These are phyloP conservation scores for Colletotrichum cordylinicola DNA, from an alignment of 2,329 filamentous ascomycete genomes.

Conservation along the genomic window DNA sequence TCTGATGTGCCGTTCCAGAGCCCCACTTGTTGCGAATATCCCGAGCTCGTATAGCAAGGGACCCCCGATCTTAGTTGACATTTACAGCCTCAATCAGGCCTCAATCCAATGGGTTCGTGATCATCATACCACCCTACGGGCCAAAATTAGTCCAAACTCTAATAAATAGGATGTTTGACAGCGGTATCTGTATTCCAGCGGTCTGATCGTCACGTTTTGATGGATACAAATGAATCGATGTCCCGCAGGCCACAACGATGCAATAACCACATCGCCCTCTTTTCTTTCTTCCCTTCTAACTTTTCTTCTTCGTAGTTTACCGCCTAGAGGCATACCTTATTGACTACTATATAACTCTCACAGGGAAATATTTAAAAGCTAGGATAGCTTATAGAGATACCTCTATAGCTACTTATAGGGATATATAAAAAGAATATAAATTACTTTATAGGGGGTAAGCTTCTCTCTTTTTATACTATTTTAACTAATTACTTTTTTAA, in stretches of 20 bases:
- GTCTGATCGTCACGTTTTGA: background rate
- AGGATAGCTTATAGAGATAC: too few relatives aligned
- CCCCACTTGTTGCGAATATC: background rate
- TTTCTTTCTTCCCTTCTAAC: too few relatives aligned
- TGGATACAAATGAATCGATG: background rate
- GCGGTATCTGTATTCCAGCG: rapidly evolving
- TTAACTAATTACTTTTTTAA: too few relatives aligned
- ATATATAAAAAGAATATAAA: too few relatives aligned
- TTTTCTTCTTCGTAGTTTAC: too few relatives aligned
- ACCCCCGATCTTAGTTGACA: background rate
- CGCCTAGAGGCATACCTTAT: too few relatives aligned
- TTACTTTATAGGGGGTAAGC: too few relatives aligned
- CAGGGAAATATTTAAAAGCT: too few relatives aligned
- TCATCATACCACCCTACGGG: background rate
- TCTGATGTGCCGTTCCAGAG: background rate
- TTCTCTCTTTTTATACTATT: too few relatives aligned
- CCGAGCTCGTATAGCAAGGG: background rate
- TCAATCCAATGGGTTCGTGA: background rate
- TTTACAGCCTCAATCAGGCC: rapidly evolving
- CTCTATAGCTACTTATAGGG: too few relatives aligned
- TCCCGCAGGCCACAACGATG: background rate
- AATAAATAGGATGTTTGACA: background rate
- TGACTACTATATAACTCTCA: too few relatives aligned
- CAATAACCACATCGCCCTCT: rapidly evolving
- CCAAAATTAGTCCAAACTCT: background rate